Evolutionary conservation across 2,329 filamentous ascomycete genomes (phyloP), one percentile per base, ranked within the genome.

Genomic region (Fragosphaeria purpurea): DNA sequence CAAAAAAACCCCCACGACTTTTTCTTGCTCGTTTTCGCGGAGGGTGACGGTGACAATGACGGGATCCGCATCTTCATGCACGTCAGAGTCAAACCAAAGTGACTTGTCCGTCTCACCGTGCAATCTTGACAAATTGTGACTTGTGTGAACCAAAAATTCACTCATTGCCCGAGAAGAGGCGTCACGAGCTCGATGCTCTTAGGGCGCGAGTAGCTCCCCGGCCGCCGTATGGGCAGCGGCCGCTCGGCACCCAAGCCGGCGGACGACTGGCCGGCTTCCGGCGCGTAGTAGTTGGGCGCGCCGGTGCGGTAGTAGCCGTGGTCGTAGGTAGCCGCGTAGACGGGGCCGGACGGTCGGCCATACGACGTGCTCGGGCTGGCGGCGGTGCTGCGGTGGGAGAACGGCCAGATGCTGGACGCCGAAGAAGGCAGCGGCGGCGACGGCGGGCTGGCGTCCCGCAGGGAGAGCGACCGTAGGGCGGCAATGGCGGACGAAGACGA

Each of bases 101-200:
- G 22, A 22, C 22, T 22, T 22, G 22, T 22, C 22, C 22, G 22
- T 22, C 22, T 22, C 22, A 22, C 22, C 22, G 22, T 22, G 22
- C 22, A 22, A 22, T 22, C 2, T 22, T 22, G 22, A 22, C 22
- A 22, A 22, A 22, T 22, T 3, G 22, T 22, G 22, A 22, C 22
- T 22, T 22, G 22, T 22, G 22, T 3, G 22, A 22, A 22, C 22
- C 22, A 22, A 22, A 22, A 22, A 22, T 22, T 22, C 22, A 22
- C 22, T 52, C 56, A 80, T 58, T 74, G 71, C 48, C 74, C 70
- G 57, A 77, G 62, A 64, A 80, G 73, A 37, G 80, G 79, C 47
- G 79, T 81, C 43, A 83, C 77, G 30, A 83, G 70, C 65, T 83
- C 79, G 58, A 82, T 79, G 65, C 78, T 82, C 65, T 75, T 80